A percentile compares a stretch with the other conserved stretches of the same genome.
Evolutionary conservation across 495 filamentous ascomycete genomes (phyloP).

Genomic region (Penicillium paxilli): DNA sequence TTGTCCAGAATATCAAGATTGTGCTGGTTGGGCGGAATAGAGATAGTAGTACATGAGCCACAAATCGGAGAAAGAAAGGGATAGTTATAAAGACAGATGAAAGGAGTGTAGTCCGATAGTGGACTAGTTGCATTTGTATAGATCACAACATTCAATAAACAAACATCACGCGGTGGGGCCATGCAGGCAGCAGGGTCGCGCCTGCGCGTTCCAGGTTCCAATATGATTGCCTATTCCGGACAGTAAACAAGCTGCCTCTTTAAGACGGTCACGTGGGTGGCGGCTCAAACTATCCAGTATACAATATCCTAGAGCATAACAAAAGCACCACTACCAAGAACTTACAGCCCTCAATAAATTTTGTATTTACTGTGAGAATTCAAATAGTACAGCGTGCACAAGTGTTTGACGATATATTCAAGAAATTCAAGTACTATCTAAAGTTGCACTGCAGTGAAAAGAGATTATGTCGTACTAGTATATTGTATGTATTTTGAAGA

Average conservation of each 20-base stretch:
- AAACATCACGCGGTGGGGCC: constrained; percentile 25
- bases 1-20: background rate
- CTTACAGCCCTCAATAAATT: too few species aligned
- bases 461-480: too few species aligned
- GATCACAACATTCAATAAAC: constrained; percentile 34
- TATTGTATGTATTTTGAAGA: too few species aligned
- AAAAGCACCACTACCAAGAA: too few species aligned
- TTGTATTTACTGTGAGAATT: too few species aligned
- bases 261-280: constrained; percentile 19
- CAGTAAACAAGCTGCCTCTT: constrained; percentile 29
- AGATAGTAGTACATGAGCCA: background rate
- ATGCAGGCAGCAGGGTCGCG: constrained; percentile 18
- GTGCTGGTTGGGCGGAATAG: background rate
- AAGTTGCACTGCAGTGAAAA: too few species aligned
- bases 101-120: too few species aligned
- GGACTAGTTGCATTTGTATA: constrained; percentile 21
- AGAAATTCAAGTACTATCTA: too few species aligned
- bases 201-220: constrained; percentile 12
- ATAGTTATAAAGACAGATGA: constrained; percentile 11
- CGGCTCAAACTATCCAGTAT: too few species aligned
- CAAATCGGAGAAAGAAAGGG: background rate
- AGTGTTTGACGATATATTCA: too few species aligned
- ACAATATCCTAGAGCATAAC: too few species aligned
- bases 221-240: constrained; percentile 16
- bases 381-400: too few species aligned